A percentile compares a stretch with the other conserved stretches of the same genome.
These are phyloP conservation scores for Nigrograna mackinnonii DNA, from an alignment of 2,329 filamentous ascomycete species.

Conservation along the genomic window DNA sequence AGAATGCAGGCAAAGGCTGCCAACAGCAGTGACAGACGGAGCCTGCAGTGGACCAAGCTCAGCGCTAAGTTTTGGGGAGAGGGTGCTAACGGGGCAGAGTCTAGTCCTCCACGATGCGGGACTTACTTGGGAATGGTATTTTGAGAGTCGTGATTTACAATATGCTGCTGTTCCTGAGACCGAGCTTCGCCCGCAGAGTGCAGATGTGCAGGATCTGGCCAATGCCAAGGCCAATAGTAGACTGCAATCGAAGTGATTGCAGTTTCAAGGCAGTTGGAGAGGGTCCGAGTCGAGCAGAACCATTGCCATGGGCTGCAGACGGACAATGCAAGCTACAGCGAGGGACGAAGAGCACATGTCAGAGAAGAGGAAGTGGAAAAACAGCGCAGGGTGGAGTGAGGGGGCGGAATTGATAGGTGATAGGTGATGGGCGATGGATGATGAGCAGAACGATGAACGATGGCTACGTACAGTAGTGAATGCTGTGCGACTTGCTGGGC, in stretches of 20 bases:
- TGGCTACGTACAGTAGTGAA: constrained; percentile 68
- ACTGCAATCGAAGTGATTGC: constrained; percentile 80
- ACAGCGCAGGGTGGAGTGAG: too few species aligned
- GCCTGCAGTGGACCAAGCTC: constrained; percentile 29
- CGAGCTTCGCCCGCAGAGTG: constrained; percentile 18
- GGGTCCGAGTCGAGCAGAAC: constrained; percentile 90
- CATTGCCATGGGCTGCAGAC: constrained; percentile 89
- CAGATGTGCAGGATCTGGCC: constrained; percentile 43
- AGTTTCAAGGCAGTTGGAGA: constrained; percentile 94
- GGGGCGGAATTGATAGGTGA: too few species aligned
- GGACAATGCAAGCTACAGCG: constrained; percentile 67
- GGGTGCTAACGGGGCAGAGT: background rate
- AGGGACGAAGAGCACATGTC: too few species aligned
- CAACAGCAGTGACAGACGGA: constrained; percentile 65
- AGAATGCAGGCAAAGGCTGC: constrained; percentile 84
- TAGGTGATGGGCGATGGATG: too few species aligned
- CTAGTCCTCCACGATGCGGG: background rate
- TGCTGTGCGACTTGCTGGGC: constrained; percentile 63
- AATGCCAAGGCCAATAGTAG: constrained; percentile 84
- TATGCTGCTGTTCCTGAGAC: constrained; percentile 24
- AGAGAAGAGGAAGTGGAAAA: constrained; percentile 3
- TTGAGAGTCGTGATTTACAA: constrained; percentile 1
- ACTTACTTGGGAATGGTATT: constrained; percentile 40
- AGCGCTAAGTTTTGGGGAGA: constrained; percentile 11
- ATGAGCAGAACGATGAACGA: too few species aligned